Base-by-base conservation (phyloP, 75 land plant species). In the Ceratopteris richardii region DNA sequence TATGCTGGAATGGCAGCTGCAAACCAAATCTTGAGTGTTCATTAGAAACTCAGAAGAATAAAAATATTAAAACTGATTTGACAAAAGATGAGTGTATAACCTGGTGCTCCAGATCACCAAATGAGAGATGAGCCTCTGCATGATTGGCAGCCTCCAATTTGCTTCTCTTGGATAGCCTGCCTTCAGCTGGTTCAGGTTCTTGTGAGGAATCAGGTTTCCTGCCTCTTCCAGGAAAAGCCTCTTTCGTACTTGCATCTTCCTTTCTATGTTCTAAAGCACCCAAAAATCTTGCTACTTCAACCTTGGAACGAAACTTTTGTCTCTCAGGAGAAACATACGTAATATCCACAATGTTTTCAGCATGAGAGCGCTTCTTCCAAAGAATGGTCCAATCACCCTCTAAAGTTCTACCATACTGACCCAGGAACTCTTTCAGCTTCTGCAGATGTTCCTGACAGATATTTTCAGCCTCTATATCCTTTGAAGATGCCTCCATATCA, bases 321-420 rank as follows among this genome's bases (percentile, higher is more conserved):
- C 80, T 84, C 57, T 85, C 89, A 10, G 89, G 86, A 46, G 84
- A 75, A 66, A 55, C 71, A 54, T 67, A 89, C 59, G 72, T 63
- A n/a, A 74, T 71, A 73, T 43, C 67, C 5, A 60, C 43, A 57
- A 69, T 64, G 17, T 51, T 41, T 36, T 16, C 53, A 13, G 42
- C 50, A 26, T 47, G 50, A 23, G 37, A 39, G 22, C 68, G 72
- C 29, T 58, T 67, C 51, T 60, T 75, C 13, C 82, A 41, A 48
- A 75, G 71, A 18, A 80, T 80, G 56, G 47, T 56, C 95, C 95
- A 85, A 28, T 81, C 89, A 27, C 82, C 82, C 23, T 59, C 58
- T 30, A 89, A 25, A 1, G 25, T 51, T 55, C 83, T 85, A 33
- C 63, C 61, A 40, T 73, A 61, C 31, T 71, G 77, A 28, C 57